Base-by-base conservation (phyloP, 495 filamentous ascomycete genomes). In the Rusavskia elegans region DNA sequence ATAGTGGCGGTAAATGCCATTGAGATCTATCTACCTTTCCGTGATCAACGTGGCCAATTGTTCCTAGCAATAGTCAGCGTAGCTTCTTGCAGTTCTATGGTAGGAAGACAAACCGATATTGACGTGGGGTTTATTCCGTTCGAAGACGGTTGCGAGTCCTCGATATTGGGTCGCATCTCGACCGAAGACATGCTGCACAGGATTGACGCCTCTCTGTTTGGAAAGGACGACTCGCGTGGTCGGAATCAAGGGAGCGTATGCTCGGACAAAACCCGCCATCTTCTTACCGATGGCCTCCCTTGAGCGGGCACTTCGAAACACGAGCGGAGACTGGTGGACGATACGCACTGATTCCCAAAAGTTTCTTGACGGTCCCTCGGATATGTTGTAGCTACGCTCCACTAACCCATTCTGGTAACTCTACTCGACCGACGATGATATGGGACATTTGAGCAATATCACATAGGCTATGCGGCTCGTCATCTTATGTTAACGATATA, bases 1-100 rank as follows among this genome's bases (percentile, higher is more conserved):
- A 25, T 46, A 9, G 23, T 21, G 23, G 19, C 44, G 16, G 21
- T 23, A 39, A n/a, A 29, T 29, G 21, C 9, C 9, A 5, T 46
- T 3, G 19, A 19, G 48, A 11, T 16, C 42, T 41, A 14, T 20
- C 49, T 68, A 93, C 90, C 83, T 98, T 98, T 73, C 92, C 92
- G 71, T 98, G 92, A 79, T 98, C 92, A 68, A 98, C 92, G 73
- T 98, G 92, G 57, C 92, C 92, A 72, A 98, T 98, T 58, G 92
- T 98, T 68, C 89, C 85, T 90, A 56, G 49, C 14, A 1, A 17
- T 21, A 42, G 1, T 42, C 39, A 10, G 52, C 23, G 40, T 56
- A 39, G 53, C 29, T 25, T 48, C 44, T 52, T 59, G 55, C 36
- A 46, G 23, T 14, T 2, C 32, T 5, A 35, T 42, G 27, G 9